A percentile compares a stretch with the other conserved stretches of the same genome.
Conservation (phyloP, 257 asterid genomes). For the Nicotiana knightiana region DNA sequence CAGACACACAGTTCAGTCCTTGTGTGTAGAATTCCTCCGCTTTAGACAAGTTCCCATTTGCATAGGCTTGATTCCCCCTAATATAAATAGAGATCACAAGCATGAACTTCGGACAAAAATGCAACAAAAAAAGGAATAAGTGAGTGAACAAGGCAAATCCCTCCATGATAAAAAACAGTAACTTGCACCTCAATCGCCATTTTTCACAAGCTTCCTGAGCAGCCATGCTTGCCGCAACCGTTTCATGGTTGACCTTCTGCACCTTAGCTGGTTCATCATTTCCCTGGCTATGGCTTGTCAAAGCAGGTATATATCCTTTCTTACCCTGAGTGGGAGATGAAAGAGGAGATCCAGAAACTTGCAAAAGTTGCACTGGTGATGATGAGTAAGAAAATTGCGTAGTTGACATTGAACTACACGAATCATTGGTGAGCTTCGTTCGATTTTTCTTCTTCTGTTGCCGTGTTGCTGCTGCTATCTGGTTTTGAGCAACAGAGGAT, state of each 20-base stretch:
- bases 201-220: constrained; percentile 93
- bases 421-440: constrained; percentile 35
- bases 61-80: constrained; percentile 99
- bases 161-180: constrained; percentile 7
- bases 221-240: constrained; percentile 47
- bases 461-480: constrained; percentile 40
- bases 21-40: constrained; percentile 87
- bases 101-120: constrained; percentile 10
- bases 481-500: constrained; percentile 46
- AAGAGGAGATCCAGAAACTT: constrained; percentile 40
- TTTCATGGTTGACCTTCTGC: constrained; percentile 33
- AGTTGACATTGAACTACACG: constrained; percentile 31
- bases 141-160: neutral
- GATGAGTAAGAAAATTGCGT: constrained; percentile 38
- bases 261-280: constrained; percentile 37
- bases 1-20: constrained; percentile 68
- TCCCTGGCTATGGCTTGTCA: constrained; percentile 30
- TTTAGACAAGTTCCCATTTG: constrained; percentile 65
- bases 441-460: constrained; percentile 58
- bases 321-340: constrained; percentile 38
- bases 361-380: constrained; percentile 38
- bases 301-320: constrained; percentile 32
- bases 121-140: neutral
- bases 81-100: constrained; percentile 29
- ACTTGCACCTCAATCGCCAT: constrained; percentile 74